Evolutionary conservation across 257 asterid genomes (phyloP).

Genomic region (Solanum boliviense): DNA sequence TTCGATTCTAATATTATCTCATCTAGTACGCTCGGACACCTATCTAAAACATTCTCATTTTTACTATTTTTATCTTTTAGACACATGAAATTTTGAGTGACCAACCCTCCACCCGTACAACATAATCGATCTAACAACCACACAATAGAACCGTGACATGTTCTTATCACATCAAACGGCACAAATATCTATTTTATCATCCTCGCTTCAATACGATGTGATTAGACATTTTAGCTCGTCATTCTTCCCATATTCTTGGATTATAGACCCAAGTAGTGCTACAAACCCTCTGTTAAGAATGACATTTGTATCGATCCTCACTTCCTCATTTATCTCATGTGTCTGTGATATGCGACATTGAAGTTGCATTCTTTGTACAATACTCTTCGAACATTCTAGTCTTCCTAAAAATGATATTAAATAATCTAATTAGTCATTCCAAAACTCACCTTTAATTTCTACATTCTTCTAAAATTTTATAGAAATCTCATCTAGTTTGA

Average conservation of each 20-base stretch:
- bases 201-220: neutral
- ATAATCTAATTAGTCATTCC: neutral
- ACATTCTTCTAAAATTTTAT: too few species aligned
- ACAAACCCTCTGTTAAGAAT: neutral
- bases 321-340: neutral
- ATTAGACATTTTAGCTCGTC: neutral
- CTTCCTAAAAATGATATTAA: neutral
- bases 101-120: neutral
- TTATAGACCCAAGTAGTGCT: neutral
- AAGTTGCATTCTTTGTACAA: neutral
- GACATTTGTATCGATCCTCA: neutral
- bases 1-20: neutral
- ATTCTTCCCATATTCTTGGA: neutral
- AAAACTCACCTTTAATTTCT: neutral
- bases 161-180: neutral
- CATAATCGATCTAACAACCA: neutral
- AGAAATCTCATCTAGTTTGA: too few species aligned
- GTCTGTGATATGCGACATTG: neutral
- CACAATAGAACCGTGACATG: too few species aligned
- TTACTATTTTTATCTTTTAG: neutral
- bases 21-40: rapidly evolving
- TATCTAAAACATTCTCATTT: rapidly evolving
- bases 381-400: neutral
- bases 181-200: neutral
- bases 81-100: neutral